Evolutionary conservation across 140 eudicot genomes (phyloP).

Genomic region (Flaveria floridana): DNA sequence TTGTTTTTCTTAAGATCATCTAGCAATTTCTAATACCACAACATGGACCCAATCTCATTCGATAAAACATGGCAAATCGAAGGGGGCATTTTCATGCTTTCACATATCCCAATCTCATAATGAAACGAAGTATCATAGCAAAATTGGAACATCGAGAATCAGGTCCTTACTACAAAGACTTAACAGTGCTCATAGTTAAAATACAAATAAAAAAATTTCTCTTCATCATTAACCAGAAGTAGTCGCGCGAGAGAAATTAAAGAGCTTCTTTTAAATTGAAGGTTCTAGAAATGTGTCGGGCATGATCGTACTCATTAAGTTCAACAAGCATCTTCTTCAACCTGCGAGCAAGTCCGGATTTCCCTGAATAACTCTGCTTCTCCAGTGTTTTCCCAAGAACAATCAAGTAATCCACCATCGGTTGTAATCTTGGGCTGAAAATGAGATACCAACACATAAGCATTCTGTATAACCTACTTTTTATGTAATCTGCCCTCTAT

Average conservation of each 20-base stretch:
- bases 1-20: no score
- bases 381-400: conserved; percentile 56
- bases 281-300: conserved; percentile 65
- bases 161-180: conserved; percentile 11
- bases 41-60: not conserved
- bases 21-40: no score
- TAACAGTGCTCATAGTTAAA: conserved; percentile 23
- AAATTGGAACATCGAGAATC: conserved; percentile 11
- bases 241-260: conserved; percentile 18
- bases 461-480: not conserved
- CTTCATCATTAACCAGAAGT: not conserved
- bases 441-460: conserved; percentile 15
- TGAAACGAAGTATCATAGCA: not conserved
- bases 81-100: not conserved
- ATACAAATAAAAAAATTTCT: not conserved
- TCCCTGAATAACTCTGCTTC: conserved; percentile 47
- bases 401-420: conserved; percentile 67
- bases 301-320: conserved; percentile 80
- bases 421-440: conserved; percentile 70
- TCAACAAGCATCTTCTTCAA: conserved; percentile 93
- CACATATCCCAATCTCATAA: not conserved
- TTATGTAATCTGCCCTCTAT: not conserved
- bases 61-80: not conserved
- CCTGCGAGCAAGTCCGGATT: conserved; percentile 65
- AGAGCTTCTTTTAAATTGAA: conserved; percentile 87